Base-by-base conservation (phyloP, 1,284 basidiomycete species). In the Boletus sp. region DNA sequence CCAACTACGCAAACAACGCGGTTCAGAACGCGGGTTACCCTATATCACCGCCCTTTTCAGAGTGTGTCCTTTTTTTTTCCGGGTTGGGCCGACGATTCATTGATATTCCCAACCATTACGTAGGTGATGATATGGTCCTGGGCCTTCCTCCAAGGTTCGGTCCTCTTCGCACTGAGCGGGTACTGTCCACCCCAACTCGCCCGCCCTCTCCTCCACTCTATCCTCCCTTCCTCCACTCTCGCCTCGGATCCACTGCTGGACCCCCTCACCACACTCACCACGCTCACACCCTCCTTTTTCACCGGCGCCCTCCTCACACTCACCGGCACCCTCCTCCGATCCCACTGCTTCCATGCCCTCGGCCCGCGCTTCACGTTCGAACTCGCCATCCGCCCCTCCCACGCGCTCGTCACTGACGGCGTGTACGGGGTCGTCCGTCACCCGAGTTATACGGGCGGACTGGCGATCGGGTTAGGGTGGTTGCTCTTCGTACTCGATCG, bases 381-480 rank as follows among this genome's bases (percentile, higher is more conserved):
- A 13, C 61, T 74, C 11, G 53, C 61, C 43, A 64, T 73, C 36
- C 67, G 60, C 9, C 61, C 63, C 24, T 37, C 59, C 1, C 72
- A 73, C 24, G 46, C 47, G 20, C 69, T 74, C 36, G 57, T 73
- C 47, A 74, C 69, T 1, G 13, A 52, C 0, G 71, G 70, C 2
- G 52, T 52, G 33, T 74, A 74, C 60, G 41, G 59, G 4, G 9
- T 72, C 41, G 69, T 74, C 6, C 63, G 73, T 1, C 69, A 74
- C 59, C 72, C 73, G 12, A 63, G 67, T 12, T 73, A 73, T 44
- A 64, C 62, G 0, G 71, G 56, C 1, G 5, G 8, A 0, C 0
- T 52, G 0, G 9, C 7, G 9, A 9, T 57, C 18, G 20, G 6
- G 2, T 0, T 51, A 0, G 67, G 68, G 0, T 51, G 48, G 36